Percentiles rank a stretch among this genome's conserved stretches.
Conservation (phyloP, 2,329 filamentous ascomycete genomes). For the Hirsutella minnesotensis region DNA sequence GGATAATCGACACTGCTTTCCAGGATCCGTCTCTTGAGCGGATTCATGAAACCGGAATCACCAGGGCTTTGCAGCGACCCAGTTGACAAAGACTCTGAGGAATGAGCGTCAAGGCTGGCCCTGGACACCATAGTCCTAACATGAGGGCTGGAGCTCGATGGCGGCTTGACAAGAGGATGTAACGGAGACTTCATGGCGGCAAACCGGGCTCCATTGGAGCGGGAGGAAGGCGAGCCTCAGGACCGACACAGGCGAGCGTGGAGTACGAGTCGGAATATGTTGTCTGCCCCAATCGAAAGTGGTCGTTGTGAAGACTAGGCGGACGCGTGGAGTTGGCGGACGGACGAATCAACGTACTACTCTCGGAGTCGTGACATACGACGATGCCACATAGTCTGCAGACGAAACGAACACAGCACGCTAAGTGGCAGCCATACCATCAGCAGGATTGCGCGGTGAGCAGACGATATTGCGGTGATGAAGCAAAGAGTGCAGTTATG, state of each 20-base stretch:
- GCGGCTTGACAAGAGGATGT: conserved; percentile 24
- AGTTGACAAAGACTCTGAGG: conserved; percentile 33
- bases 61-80: conserved; percentile 33
- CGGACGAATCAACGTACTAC: no score
- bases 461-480: no score
- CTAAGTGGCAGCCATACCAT: no score
- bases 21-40: conserved; percentile 49
- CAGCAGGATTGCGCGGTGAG: no score
- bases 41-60: conserved; percentile 44
- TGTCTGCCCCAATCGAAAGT: no score
- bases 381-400: no score
- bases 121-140: conserved; percentile 42
- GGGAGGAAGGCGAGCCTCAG: not conserved
- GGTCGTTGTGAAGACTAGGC: no score
- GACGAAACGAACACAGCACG: no score
- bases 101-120: conserved; percentile 44
- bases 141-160: conserved; percentile 36
- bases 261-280: no score
- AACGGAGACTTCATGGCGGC: not conserved
- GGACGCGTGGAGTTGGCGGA: no score
- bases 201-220: not conserved
- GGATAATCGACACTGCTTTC: conserved; percentile 53
- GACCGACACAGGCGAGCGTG: not conserved
- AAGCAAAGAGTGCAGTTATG: no score
- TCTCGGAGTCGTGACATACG: no score